Evolutionary conservation across 208 protist species (phyloP).

Genomic region (Leishmania martiniquensis): DNA sequence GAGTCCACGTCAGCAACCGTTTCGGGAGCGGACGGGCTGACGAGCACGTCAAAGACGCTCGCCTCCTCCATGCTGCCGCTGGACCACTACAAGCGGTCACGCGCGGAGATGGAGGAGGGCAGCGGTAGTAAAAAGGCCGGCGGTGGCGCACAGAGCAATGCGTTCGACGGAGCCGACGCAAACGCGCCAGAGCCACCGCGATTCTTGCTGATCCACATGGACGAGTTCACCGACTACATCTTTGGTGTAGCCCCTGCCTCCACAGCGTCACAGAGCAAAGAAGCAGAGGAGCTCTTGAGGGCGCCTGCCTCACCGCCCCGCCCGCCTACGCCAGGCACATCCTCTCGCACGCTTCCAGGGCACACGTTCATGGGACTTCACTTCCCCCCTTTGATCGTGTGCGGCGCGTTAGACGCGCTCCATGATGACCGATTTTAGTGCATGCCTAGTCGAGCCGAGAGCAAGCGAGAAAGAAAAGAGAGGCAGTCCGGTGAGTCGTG

Average conservation of each 20-base stretch:
- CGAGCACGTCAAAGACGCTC: conserved; percentile 8
- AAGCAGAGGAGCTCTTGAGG: neutral
- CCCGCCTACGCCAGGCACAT: neutral
- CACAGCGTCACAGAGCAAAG: neutral
- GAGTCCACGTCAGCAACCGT: conserved; percentile 4
- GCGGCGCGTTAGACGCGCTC: neutral
- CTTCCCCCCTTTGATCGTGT: conserved; percentile 19
- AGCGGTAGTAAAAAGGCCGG: neutral
- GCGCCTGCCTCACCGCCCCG: neutral
- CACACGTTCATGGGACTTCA: conserved; percentile 37
- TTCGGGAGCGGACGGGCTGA: neutral
- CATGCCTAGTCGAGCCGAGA: neutral
- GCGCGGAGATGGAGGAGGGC: conserved; percentile 1
- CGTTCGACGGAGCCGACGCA: neutral
- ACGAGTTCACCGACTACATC: conserved; percentile 69
- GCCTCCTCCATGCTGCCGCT: conserved; percentile 23
- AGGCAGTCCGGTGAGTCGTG: neutral
- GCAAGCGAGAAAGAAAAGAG: neutral
- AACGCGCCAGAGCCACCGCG: conserved; percentile 33
- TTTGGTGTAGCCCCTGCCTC: conserved; percentile 35
- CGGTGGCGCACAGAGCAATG: neutral
- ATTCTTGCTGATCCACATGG: conserved; percentile 56
- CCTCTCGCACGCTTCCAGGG: conserved; percentile 17
- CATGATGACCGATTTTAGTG: neutral
- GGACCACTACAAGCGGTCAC: conserved; percentile 22